Evolutionary conservation across 305 asterid genomes (phyloP), one percentile per base, ranked within the genome.

Genomic region (Salvia sclarea): DNA sequence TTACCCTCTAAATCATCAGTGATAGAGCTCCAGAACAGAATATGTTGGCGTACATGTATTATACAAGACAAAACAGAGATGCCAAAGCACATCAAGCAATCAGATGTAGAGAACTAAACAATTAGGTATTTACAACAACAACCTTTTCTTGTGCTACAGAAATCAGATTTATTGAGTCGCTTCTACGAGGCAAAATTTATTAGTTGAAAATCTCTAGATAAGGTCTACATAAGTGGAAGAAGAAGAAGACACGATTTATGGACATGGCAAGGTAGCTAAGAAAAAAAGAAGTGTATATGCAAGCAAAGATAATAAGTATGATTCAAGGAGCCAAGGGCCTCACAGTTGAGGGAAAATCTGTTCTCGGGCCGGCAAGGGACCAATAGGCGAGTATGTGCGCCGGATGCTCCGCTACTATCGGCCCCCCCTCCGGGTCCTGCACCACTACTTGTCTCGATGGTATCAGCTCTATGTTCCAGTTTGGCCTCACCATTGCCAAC

Each of bases 341-440:
- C 20, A 91, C 97, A 2, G 86, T 59, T 2, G 69, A 65, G 0
- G 99, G 95, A 75, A 75, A 91, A 77, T 94, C 99, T 1, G 79
- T 86, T 74, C 99, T 83, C 60, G 64, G 90, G 9, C 99, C 99
- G 1, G 96, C 96, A 35, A 95, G 95, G 0, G 99, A 89, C 78
- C 89, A 89, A 70, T 95, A 95, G 0, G 96, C 98, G 64, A 95
- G 92, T 57, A 95, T 85, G n/a, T 95, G 99, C 2, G 95, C 96
- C 0, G 96, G 97, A 72, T 85, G 87, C 64, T 88, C 94, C 4
- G 45, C 64, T 7, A 70, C 13, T 1, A 68, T 67, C 12, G 43
- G 68, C n/a, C 73, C 83, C 35, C 83, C 81, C 16, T 55, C 75
- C 47, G 7, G 80, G 41, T 81, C 86, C 28, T 17, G 61, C 18